Base-by-base conservation (phyloP, 768 basidiomycete genomes). In the Rhizopogon vesiculosus region DNA sequence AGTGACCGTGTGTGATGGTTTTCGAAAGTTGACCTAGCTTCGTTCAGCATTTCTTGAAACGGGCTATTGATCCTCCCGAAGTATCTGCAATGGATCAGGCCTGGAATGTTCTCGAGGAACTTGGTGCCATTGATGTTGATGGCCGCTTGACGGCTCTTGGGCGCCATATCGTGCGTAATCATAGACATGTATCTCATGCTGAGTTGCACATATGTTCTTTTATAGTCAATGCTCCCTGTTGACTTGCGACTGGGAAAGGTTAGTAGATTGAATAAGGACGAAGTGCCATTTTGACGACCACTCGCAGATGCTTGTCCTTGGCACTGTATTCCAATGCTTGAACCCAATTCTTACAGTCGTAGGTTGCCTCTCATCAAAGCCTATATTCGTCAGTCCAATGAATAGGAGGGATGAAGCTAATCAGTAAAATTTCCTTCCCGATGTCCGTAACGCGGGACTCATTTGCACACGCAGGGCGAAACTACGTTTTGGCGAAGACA, bases 231-330 rank as follows among this genome's bases (percentile, higher is more conserved):
- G 71, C 78, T 97, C n/a, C 94, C 94, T 1, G 74, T 96, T 13
- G 95, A 98, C 69, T 74, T 95, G 9, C 80, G 92, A 41, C 78
- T 98, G 28, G 91, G 84, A 7, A 98, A 97, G 78, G 89, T 89
- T 31, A 28, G 44, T 54, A 18, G 10, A 44, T 41, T 9, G 9
- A 33, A 16, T 25, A 40, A 52, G 5, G 40, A 45, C 15, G 25
- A 51, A 19, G 15, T 51, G 22, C 44, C 54, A 25, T 16, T 19
- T 16, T 64, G 43, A 58, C 22, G 5, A 40, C 33, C 29, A 16
- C 31, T 3, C 42, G n/a, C 56, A 90, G 89, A 95, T 98, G 89
- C 81, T 98, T 22, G 81, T 97, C 7, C 75, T 97, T 0, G 93
- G 83, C 0, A 81, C 86, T 5, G 80, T 95, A 45, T 94, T 98